phyloP scores from a whole-genome alignment of 2,329 filamentous ascomycete genomes.

The Fusarium virguliforme region DNA sequence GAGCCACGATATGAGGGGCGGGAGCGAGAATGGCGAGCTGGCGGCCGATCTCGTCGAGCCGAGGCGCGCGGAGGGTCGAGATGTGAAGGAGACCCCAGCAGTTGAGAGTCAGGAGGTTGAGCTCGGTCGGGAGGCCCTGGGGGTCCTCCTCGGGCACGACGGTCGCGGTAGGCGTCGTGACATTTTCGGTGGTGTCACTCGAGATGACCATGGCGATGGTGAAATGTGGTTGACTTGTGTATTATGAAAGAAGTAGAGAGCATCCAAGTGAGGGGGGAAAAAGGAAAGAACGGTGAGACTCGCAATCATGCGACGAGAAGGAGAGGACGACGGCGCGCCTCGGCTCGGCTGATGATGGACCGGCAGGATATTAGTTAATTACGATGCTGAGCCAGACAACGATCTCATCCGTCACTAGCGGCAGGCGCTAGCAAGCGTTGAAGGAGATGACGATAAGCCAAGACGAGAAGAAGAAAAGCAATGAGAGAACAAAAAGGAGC shows the following conservation, averaged over 20 bases:
- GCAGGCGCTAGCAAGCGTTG: constrained; percentile 26
- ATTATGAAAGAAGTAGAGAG: constrained; percentile 6
- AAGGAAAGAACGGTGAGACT: constrained; percentile 9
- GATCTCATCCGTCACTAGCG: constrained; percentile 28
- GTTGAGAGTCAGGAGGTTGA: constrained; percentile 91
- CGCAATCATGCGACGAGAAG: constrained; percentile 9
- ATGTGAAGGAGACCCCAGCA: constrained; percentile 97
- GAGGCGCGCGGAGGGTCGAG: constrained; percentile 82
- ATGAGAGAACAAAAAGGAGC: constrained; percentile 23
- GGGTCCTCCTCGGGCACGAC: constrained; percentile 46
- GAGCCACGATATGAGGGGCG: constrained; percentile 86
- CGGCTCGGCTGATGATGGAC: constrained; percentile 27
- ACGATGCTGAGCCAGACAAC: constrained; percentile 29
- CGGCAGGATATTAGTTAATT: constrained; percentile 43
- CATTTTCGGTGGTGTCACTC: constrained; percentile 38
- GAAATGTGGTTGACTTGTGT: constrained; percentile 29
- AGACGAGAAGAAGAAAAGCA: constrained; percentile 8
- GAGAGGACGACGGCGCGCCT: constrained; percentile 24
- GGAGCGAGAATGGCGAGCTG: constrained; percentile 80
- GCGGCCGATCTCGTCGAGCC: constrained; percentile 86
- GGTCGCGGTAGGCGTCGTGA: constrained; percentile 44
- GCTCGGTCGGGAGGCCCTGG: constrained; percentile 65
- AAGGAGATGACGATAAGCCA: not conserved
- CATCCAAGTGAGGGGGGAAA: not conserved
- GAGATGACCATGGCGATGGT: constrained; percentile 45